Evolutionary conservation across 148 eudicot genomes (phyloP).

Genomic region (Diospyros kaki): DNA sequence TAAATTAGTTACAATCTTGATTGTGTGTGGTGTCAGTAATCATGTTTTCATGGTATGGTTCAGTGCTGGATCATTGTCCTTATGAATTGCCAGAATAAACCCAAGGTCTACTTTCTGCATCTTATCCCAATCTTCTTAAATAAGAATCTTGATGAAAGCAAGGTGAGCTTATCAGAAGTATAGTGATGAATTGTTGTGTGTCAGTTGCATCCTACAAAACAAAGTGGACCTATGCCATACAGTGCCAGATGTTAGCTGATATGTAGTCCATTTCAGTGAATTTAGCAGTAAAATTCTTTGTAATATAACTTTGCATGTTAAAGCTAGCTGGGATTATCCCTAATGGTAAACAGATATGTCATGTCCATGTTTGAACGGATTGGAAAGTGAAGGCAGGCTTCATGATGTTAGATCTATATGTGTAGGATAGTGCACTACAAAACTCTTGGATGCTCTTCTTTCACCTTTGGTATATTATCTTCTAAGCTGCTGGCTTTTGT

Average conservation of each 20-base stretch:
- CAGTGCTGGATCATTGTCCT: background rate
- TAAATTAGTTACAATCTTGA: background rate
- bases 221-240: background rate
- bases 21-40: background rate
- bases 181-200: background rate
- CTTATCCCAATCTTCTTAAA: background rate
- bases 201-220: background rate
- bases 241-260: background rate
- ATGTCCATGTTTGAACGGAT: background rate
- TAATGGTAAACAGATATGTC: no score
- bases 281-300: background rate
- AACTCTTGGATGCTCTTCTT: background rate
- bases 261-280: background rate
- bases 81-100: background rate
- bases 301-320: background rate
- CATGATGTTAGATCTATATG: background rate
- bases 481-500: background rate
- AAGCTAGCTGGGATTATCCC: background rate
- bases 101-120: background rate
- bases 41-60: background rate
- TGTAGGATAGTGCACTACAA: background rate
- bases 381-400: background rate
- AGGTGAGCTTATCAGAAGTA: background rate
- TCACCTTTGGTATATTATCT: background rate
- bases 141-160: background rate